Evolutionary conservation across 2,329 filamentous ascomycete genomes (phyloP).

Genomic region (Fusarium odoratissimum): DNA sequence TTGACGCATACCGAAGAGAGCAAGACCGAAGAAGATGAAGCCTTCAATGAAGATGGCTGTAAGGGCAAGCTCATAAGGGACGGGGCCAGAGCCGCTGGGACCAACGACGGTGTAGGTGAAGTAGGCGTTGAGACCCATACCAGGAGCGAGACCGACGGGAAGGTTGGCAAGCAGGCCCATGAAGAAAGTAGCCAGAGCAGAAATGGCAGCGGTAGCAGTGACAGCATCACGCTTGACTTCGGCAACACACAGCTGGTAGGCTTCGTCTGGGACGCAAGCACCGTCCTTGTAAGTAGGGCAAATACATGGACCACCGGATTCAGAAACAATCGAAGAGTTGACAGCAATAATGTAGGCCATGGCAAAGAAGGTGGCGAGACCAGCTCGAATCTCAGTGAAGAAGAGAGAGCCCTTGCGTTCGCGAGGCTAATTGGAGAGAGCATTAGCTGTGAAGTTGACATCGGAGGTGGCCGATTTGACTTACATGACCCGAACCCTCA

Average conservation of each 20-base stretch:
- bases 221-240: constrained; percentile 81
- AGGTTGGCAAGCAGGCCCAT: constrained; percentile 88
- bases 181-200: constrained; percentile 81
- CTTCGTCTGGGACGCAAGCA: constrained; percentile 62
- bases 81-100: constrained; percentile 76
- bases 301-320: constrained; percentile 80
- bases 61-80: constrained; percentile 80
- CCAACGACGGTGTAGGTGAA: constrained; percentile 82
- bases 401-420: constrained; percentile 82
- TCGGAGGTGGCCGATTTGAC: constrained; percentile 48
- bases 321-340: constrained; percentile 66
- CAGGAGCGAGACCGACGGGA: constrained; percentile 55
- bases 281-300: constrained; percentile 67
- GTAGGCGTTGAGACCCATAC: constrained; percentile 81
- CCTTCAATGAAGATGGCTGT: constrained; percentile 92
- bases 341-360: constrained; percentile 67
- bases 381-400: constrained; percentile 85
- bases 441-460: neutral
- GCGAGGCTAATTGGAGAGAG: constrained; percentile 60
- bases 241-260: constrained; percentile 72
- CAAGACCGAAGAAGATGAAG: constrained; percentile 84
- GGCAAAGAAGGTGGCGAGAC: constrained; percentile 82
- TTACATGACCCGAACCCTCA: constrained; percentile 84
- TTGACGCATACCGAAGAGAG: constrained; percentile 83
- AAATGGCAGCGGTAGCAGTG: constrained; percentile 86